Evolutionary conservation across 805 yeast genomes (phyloP).

Genomic region (Metschnikowia picachoensis): DNA sequence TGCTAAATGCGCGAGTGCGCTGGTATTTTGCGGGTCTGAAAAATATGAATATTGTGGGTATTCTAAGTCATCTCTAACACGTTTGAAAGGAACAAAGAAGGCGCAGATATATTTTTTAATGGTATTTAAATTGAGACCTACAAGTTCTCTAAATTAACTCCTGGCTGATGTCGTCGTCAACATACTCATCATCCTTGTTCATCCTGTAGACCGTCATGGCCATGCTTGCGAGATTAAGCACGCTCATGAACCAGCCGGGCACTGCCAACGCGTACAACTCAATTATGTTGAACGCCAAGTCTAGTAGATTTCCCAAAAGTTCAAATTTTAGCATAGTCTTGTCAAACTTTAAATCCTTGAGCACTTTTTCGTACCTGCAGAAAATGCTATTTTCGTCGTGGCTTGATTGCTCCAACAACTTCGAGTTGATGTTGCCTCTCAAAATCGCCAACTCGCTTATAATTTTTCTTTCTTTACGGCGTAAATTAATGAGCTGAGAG

Average conservation of each 20-base stretch:
- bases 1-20: no score
- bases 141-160: slow-evolving; percentile 27
- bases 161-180: slow-evolving; percentile 41
- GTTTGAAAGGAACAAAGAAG: no score
- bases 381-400: slow-evolving; percentile 23
- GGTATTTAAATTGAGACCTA: neutral
- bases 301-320: slow-evolving; percentile 40
- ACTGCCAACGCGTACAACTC: slow-evolving; percentile 34
- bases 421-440: slow-evolving; percentile 20
- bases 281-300: slow-evolving; percentile 37
- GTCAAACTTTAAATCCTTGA: slow-evolving; percentile 41
- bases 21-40: no score
- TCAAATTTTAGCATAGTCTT: slow-evolving; percentile 39
- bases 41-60: no score
- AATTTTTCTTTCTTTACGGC: slow-evolving; percentile 37
- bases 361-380: slow-evolving; percentile 35
- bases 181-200: slow-evolving; percentile 46
- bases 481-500: slow-evolving; percentile 39
- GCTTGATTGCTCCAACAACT: slow-evolving; percentile 19
- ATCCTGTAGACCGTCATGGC: slow-evolving; percentile 46
- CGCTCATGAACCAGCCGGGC: slow-evolving; percentile 41
- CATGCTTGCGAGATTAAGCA: slow-evolving; percentile 40
- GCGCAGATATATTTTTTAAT: no score
- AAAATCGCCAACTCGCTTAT: slow-evolving; percentile 33
- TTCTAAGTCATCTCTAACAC: neutral